Percentiles rank a stretch among this genome's conserved stretches.
Conservation (phyloP, 257 asterid genomes). For the Petunia axillaris region DNA sequence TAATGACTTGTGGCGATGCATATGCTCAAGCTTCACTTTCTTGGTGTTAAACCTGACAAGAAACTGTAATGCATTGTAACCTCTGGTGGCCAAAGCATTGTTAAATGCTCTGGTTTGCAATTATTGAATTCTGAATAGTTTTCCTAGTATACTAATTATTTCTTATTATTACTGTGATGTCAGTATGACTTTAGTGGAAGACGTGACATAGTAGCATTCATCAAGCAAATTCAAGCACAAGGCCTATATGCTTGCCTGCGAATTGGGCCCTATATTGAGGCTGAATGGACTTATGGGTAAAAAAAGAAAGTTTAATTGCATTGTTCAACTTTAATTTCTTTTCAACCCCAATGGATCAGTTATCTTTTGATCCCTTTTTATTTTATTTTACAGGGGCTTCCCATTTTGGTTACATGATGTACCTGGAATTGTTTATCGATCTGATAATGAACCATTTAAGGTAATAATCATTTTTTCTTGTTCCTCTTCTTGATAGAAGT, state of each 20-base stretch:
- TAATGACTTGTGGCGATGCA: too few relatives aligned
- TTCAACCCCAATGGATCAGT: not conserved
- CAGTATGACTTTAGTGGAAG: slow-evolving; percentile 87
- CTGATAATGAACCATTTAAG: slow-evolving; percentile 82
- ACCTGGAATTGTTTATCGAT: slow-evolving; percentile 64
- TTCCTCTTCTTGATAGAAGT: not conserved
- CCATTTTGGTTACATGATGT: slow-evolving; percentile 94
- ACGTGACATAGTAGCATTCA: slow-evolving; percentile 59
- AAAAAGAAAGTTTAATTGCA: not conserved
- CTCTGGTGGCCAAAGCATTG: too few relatives aligned
- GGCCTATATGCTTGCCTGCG: slow-evolving; percentile 81
- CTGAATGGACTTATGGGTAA: slow-evolving; percentile 92
- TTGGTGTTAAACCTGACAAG: too few relatives aligned
- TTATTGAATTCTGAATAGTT: not conserved
- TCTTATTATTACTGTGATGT: not conserved
- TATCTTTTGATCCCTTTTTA: not conserved
- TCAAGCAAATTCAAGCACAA: slow-evolving; percentile 67
- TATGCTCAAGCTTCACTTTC: too few relatives aligned
- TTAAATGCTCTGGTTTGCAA: too few relatives aligned
- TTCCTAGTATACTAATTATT: not conserved
- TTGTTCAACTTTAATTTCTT: not conserved
- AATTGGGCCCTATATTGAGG: slow-evolving; percentile 86
- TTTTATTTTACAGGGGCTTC: slow-evolving; percentile 56
- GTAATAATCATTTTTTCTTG: slow-evolving; percentile 31
- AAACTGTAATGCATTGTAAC: too few relatives aligned